Conservation (phyloP, 2,329 filamentous ascomycete genomes). For the Cladophialophora bantiana region DNA sequence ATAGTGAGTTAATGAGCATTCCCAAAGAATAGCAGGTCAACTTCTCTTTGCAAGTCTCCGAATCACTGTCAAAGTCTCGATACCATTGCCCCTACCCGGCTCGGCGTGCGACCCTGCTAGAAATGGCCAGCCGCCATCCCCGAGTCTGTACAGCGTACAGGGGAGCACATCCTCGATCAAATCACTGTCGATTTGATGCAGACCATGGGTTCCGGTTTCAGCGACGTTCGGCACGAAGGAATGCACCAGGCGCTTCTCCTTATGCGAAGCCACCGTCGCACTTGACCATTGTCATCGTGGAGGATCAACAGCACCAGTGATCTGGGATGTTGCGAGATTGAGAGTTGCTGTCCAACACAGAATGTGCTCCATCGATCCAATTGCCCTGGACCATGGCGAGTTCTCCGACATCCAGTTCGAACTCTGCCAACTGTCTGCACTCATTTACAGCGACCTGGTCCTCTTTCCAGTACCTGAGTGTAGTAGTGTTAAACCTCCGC, state of each 20-base stretch:
- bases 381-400: neutral
- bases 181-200: slow-evolving; percentile 10
- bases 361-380: slow-evolving; percentile 7
- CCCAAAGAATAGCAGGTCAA: neutral
- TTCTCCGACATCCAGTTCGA: slow-evolving; percentile 8
- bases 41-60: neutral
- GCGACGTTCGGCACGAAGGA: slow-evolving; percentile 8
- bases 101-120: neutral
- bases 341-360: slow-evolving; percentile 13
- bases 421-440: slow-evolving; percentile 10
- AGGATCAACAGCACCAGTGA: neutral
- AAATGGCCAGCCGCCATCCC: slow-evolving; percentile 8
- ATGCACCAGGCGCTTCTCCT: slow-evolving; percentile 8
- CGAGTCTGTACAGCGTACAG: slow-evolving; percentile 10
- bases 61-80: slow-evolving; percentile 2
- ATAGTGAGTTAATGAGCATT: slow-evolving; percentile 2
- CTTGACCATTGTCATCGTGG: slow-evolving; percentile 15
- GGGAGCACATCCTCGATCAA: slow-evolving; percentile 16
- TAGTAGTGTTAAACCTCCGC: neutral
- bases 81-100: slow-evolving; percentile 4
- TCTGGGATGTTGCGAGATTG: slow-evolving; percentile 10
- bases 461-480: slow-evolving; percentile 9
- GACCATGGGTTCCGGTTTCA: slow-evolving; percentile 8
- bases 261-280: slow-evolving; percentile 12
- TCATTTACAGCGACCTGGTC: slow-evolving; percentile 11